Evolutionary conservation across 2,329 filamentous ascomycete genomes (phyloP).

Genomic region (Fusarium piperis): DNA sequence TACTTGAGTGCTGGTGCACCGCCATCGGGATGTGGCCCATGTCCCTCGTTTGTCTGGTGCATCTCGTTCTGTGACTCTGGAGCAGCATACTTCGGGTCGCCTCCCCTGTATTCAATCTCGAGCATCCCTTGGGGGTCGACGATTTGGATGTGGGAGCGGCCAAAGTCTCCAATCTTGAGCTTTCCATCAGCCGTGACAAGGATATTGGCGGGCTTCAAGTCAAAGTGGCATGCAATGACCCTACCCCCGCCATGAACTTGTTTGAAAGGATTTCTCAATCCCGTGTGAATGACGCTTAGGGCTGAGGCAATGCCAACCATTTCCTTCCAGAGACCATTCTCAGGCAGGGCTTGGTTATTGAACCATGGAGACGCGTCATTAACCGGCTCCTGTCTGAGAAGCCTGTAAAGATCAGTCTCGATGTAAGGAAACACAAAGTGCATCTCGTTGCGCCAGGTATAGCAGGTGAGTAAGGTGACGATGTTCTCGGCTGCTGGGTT

Average conservation of each 20-base stretch:
- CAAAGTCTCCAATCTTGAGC: slow-evolving; percentile 9
- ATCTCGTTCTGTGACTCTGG: neutral
- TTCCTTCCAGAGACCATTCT: neutral
- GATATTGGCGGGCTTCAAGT: slow-evolving; percentile 9
- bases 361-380: neutral
- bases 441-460: neutral
- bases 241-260: neutral
- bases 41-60: neutral
- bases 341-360: neutral
- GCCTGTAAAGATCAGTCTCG: neutral
- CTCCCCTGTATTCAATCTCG: neutral
- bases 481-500: neutral
- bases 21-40: no score
- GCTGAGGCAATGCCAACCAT: neutral
- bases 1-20: neutral
- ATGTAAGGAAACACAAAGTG: slow-evolving; percentile 1
- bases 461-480: neutral
- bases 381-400: neutral
- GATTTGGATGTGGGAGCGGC: neutral
- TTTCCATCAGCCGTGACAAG: neutral
- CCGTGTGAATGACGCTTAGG: neutral
- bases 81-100: neutral
- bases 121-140: neutral
- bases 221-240: neutral
- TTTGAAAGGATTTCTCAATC: neutral